These are phyloP conservation scores for Curvularia lunata DNA, from an alignment of 2,329 filamentous ascomycete genomes.

Conservation along the genomic window DNA sequence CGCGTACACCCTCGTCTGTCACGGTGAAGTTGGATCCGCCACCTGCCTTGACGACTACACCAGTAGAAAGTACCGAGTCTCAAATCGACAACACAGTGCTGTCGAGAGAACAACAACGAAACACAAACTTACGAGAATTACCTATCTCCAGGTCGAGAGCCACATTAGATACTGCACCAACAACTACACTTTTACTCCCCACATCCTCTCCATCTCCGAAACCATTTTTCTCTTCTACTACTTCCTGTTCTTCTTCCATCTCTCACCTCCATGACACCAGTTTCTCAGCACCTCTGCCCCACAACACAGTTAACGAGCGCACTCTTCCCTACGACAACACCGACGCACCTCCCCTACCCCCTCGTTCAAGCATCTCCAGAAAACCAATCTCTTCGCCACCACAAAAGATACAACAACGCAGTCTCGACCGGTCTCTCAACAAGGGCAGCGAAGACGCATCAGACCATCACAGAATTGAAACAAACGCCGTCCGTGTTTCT, in stretches of 20 bases:
- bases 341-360: not conserved
- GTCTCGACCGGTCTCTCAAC: slow-evolving; percentile 13
- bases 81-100: not conserved
- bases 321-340: slow-evolving; percentile 19
- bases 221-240: not conserved
- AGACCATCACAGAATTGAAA: slow-evolving; percentile 5
- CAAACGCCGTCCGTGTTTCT: slow-evolving; percentile 28
- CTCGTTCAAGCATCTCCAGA: not conserved
- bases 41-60: slow-evolving; percentile 15
- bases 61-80: slow-evolving; percentile 11
- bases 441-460: not conserved
- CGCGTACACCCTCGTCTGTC: not conserved
- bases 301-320: not conserved
- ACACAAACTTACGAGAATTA: slow-evolving; percentile 2
- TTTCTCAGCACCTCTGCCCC: not conserved
- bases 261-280: slow-evolving; percentile 3
- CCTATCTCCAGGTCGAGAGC: not conserved
- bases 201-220: not conserved
- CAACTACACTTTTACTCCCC: slow-evolving; percentile 3
- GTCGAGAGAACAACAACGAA: not conserved
- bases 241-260: not conserved
- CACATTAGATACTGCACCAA: slow-evolving; percentile 1
- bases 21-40: not conserved
- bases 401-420: slow-evolving; percentile 2
- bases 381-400: not conserved